Conservation (phyloP, 495 filamentous ascomycete genomes). For the Chaetomium fimeti region DNA sequence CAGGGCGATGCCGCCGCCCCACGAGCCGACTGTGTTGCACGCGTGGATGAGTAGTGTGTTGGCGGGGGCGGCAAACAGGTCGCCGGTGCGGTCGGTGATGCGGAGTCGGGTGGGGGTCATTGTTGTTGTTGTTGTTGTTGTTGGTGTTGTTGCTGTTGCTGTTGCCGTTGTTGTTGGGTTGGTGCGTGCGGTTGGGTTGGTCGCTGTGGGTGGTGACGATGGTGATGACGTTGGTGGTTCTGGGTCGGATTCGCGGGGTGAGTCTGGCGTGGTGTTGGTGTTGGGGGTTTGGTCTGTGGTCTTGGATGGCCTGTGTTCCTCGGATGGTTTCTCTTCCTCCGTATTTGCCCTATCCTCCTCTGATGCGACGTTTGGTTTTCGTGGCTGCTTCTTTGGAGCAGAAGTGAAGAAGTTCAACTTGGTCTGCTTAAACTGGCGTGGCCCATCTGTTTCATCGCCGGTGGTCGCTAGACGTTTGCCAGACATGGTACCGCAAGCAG, state of each 20-base stretch:
- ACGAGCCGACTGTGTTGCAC: conserved; percentile 32
- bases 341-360: background rate
- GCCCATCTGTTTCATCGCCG: background rate
- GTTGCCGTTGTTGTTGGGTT: background rate
- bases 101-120: conserved; percentile 12
- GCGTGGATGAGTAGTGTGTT: conserved; percentile 34
- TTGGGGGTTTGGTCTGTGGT: background rate
- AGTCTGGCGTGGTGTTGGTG: background rate
- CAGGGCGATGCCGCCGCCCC: conserved; percentile 30
- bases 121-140: background rate
- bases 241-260: background rate
- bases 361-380: background rate
- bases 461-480: conserved; percentile 10
- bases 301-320: background rate
- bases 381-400: background rate
- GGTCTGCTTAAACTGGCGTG: conserved; percentile 24
- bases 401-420: conserved; percentile 24
- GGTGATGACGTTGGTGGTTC: too few species aligned
- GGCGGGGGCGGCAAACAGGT: conserved; percentile 33
- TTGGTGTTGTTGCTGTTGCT: background rate
- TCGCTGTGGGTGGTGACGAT: too few species aligned
- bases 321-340: background rate
- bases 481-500: conserved; percentile 6
- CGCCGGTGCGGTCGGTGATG: conserved; percentile 20
- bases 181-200: background rate